These are phyloP conservation scores for Suhomyces choctaworum DNA, from an alignment of 1,139 yeast species.

Conservation along the genomic window DNA sequence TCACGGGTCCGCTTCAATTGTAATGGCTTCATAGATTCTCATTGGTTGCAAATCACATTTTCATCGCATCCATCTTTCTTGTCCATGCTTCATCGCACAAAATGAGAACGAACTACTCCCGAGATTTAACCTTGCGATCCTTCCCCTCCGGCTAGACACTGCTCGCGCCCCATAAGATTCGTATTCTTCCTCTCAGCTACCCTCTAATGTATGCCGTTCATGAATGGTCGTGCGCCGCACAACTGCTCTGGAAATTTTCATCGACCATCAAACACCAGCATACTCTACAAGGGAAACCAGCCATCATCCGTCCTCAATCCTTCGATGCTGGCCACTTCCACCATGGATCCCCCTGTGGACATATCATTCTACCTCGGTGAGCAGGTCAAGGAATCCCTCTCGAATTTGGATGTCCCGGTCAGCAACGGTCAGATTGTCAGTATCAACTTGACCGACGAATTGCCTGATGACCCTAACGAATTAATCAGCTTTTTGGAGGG, in stretches of 20 bases:
- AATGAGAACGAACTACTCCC: too few relatives aligned
- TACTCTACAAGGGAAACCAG: conserved; percentile 2
- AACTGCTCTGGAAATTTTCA: conserved; percentile 4
- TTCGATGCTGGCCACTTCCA: conserved; percentile 5
- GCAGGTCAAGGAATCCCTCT: conserved; percentile 32
- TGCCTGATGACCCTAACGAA: conserved; percentile 88
- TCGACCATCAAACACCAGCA: conserved; percentile 7
- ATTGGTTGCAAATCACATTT: too few relatives aligned
- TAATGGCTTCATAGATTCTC: too few relatives aligned
- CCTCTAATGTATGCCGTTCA: too few relatives aligned
- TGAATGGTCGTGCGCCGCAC: conserved; percentile 6
- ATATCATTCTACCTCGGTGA: conserved; percentile 42
- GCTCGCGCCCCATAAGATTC: too few relatives aligned
- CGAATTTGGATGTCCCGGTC: conserved; percentile 63
- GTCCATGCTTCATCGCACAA: too few relatives aligned
- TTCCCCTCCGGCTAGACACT: too few relatives aligned
- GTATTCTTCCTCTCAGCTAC: too few relatives aligned
- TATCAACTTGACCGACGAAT: conserved; percentile 65
- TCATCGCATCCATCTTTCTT: too few relatives aligned
- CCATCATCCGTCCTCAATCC: conserved; percentile 2
- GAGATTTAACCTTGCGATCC: too few relatives aligned
- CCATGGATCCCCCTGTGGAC: conserved; percentile 38
- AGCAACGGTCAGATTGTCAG: conserved; percentile 71
- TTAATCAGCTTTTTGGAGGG: conserved; percentile 74
- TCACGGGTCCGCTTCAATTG: too few relatives aligned